Evolutionary conservation across 768 basidiomycete species (phyloP).

Genomic region (Russula sp.): DNA sequence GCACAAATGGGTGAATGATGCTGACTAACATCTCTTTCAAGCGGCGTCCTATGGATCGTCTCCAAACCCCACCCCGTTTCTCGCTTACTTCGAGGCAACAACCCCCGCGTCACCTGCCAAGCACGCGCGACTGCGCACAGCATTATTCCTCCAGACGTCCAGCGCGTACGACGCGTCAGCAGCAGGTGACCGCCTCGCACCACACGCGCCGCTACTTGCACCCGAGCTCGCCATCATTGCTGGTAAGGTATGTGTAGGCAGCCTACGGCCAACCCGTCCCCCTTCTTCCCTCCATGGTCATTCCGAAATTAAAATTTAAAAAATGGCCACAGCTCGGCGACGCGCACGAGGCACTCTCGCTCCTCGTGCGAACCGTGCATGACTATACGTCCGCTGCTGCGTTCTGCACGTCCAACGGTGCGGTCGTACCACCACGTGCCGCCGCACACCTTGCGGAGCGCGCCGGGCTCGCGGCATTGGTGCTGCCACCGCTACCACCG

Average conservation of each 20-base stretch:
- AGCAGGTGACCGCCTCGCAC: constrained; percentile 39
- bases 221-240: constrained; percentile 75
- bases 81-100: constrained; percentile 74
- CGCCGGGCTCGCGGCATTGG: constrained; percentile 35
- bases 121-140: constrained; percentile 59
- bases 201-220: constrained; percentile 46
- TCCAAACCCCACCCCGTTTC: constrained; percentile 37
- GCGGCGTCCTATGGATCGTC: constrained; percentile 28
- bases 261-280: too few relatives aligned
- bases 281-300: background rate
- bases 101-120: constrained; percentile 76
- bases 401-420: constrained; percentile 78
- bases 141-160: constrained; percentile 78
- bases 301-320: background rate
- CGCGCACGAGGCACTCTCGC: constrained; percentile 55
- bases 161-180: constrained; percentile 51
- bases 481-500: constrained; percentile 45
- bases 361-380: constrained; percentile 59
- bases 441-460: constrained; percentile 47
- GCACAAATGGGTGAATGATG: too few relatives aligned
- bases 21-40: constrained; percentile 6
- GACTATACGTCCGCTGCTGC: constrained; percentile 77
- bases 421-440: constrained; percentile 55
- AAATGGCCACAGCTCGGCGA: constrained; percentile 37
- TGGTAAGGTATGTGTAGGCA: constrained; percentile 50